A percentile compares a stretch with the other conserved stretches of the same genome.
Conservation (phyloP, 768 basidiomycete genomes). For the Roridomyces roridus region DNA sequence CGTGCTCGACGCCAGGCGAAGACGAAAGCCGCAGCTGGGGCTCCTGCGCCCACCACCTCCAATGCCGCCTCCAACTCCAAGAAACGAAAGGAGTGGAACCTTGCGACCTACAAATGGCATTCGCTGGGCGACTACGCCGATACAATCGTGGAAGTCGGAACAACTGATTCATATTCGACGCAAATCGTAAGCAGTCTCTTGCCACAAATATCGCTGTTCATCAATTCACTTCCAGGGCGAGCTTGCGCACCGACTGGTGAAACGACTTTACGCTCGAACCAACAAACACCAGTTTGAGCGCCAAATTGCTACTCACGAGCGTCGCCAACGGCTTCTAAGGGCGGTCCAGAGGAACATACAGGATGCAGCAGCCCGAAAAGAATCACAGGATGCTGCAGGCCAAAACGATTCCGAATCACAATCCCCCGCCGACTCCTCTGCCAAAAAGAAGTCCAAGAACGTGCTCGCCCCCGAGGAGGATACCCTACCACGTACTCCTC, state of each 20-base stretch:
- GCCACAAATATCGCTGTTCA: background rate
- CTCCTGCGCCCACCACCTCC: background rate
- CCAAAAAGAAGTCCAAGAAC: background rate
- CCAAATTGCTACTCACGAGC: too few species aligned
- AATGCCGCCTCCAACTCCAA: background rate
- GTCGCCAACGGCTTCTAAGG: too few species aligned
- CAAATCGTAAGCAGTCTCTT: slow-evolving; percentile 25
- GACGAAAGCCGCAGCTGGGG: background rate
- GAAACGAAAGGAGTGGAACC: slow-evolving; percentile 15
- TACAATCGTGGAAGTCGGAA: slow-evolving; percentile 22
- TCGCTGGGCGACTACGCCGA: slow-evolving; percentile 26
- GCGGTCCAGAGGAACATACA: background rate
- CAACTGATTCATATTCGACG: slow-evolving; percentile 32
- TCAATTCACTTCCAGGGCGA: background rate
- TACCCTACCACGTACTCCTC: background rate
- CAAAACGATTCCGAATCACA: background rate
- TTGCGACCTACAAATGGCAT: slow-evolving; percentile 31
- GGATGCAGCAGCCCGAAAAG: too few species aligned
- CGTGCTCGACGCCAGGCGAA: background rate
- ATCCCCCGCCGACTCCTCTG: too few species aligned
- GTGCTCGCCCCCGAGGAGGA: background rate
- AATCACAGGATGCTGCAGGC: background rate
- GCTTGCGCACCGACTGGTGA: background rate
- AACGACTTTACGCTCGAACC: background rate
- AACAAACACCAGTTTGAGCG: background rate